Base-by-base conservation (phyloP, 768 basidiomycete genomes). In the Leucocoprinus birnbaumii region DNA sequence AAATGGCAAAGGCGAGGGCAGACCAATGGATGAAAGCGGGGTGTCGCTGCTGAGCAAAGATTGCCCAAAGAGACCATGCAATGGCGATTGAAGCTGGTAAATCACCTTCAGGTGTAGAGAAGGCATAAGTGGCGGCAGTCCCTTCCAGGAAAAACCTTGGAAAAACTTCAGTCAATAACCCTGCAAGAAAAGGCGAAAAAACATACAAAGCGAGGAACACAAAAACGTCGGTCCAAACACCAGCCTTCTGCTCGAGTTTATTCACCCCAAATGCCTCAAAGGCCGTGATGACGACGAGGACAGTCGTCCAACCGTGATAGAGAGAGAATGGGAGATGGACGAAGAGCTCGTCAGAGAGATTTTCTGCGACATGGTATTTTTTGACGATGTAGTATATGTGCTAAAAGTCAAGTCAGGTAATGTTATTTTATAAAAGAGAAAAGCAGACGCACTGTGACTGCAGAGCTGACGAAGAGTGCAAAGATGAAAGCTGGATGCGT, bases 361-460 rank as follows among this genome's bases (percentile, higher is more conserved):
- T 80, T 63, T 88, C 78, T 24, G 90, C 72, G 24, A 78, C 68
- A 67, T 94, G 85, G 58, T 84, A 80, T 71, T 94, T 92, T 80
- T 96, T 95, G 66, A 98, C 87, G 56, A 91, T 75, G 67, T 95
- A 98, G 75, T 98, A 97, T 68, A 96, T 91, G 70, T 95, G 93
- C 80, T 87, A 66, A 2, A 75, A 66, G 68, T 13, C 24, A 24
- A 42, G 56, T 52, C 37, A 51, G 55, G 58, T 70, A 62, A 16
- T 69, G 31, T 66, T 48, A 68, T 62, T 60, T 75, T 18, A 3
- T 65, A 62, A 18, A n/a, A 18, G 2, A 43, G n/a, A 11, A 67
- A 70, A 34, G 68, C 44, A 27, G 8, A 59, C 73, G n/a, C 59
- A 76, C 77, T 7, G 80, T 79, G 5, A 80, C 79, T 14, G 80